Evolutionary conservation across 495 filamentous ascomycete genomes (phyloP).

Genomic region (Aspergillus ellipticus): DNA sequence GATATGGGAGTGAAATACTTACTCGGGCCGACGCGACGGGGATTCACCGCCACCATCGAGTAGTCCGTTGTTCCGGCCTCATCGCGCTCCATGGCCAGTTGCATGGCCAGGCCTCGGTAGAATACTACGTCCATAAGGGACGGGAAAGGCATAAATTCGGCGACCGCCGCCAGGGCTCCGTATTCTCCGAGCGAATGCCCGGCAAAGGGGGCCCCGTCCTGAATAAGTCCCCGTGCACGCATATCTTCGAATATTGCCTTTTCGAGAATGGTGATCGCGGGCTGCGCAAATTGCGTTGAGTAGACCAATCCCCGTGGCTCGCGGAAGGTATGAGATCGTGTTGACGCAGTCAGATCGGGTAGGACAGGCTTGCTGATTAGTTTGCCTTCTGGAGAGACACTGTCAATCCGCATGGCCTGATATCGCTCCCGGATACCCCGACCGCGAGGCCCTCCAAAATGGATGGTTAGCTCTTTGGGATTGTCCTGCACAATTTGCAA

Average conservation of each 20-base stretch:
- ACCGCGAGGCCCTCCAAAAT: not conserved
- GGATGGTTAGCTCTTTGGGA: not conserved
- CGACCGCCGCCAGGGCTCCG: not conserved
- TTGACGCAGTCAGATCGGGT: not conserved
- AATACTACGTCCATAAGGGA: not conserved
- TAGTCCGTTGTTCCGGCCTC: not conserved
- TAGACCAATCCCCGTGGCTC: not conserved
- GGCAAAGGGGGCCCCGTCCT: not conserved
- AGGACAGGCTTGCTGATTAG: not conserved
- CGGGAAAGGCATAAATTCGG: slow-evolving; percentile 3
- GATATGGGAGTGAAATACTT: not conserved
- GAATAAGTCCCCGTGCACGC: not conserved
- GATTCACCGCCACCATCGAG: slow-evolving; percentile 1
- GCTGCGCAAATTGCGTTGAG: slow-evolving; percentile 2
- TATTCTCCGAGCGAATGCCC: slow-evolving; percentile 2
- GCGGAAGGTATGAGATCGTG: not conserved
- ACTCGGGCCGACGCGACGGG: not conserved
- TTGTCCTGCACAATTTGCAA: not conserved
- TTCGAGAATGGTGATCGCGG: slow-evolving; percentile 3
- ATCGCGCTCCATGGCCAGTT: not conserved
- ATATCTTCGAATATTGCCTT: slow-evolving; percentile 1
- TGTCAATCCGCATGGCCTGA: not conserved
- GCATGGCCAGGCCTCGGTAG: slow-evolving; percentile 2
- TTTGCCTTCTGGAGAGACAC: not conserved
- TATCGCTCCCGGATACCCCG: not conserved